Evolutionary conservation across 2,329 filamentous ascomycete species (phyloP), one percentile per base, ranked within the genome.

Genomic region (Xylaria sp.): DNA sequence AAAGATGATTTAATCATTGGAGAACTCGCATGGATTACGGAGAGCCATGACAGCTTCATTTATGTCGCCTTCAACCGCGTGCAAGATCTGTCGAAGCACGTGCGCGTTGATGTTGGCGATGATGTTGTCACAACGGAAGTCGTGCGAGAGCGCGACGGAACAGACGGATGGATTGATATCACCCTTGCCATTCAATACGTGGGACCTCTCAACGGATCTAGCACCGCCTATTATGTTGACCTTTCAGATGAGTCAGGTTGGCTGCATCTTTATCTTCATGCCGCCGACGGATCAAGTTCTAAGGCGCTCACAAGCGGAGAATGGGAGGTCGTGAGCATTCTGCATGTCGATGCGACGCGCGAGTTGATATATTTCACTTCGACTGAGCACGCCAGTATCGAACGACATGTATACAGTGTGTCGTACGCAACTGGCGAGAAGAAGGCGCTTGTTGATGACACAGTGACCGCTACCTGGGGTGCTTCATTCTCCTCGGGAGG

Each of bases 1-100:
- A 77, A 80, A 0, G 81, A 88, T 8, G 85, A 90, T 54, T 77
- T 88, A 25, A 83, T 91, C 49, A 82, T 91, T 51, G 87, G 88
- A 2, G 88, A 91, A 71, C 83, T 91, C 3, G 81, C 83, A 0
- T 91, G 89, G 89, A 77, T 90, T 19, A 90, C 87, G 0, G 81
- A 85, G 7, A 76, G 77, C 4, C 87, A 90, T 70, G 77, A 80
- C n/a, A 82, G 81, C 40, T 78, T 91, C 38, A 79, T 89, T 37
- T 88, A 89, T 74, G 83, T 87, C 11, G 85, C 85, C 0, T 90
- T 85, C 76, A 90, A 90, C 72, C 85, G 88, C 4, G 86, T 90
- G 0, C 88, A 91, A 68, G 87, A 90, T 65, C 75, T 79, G 1
- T 86, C 88, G 60, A 87, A 87, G 63, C 77, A 88, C 13, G 81